Percentiles rank a stretch among this genome's conserved stretches.
These are phyloP conservation scores for Phanerochaete sordida DNA, from an alignment of 768 basidiomycete species.

Conservation along the genomic window DNA sequence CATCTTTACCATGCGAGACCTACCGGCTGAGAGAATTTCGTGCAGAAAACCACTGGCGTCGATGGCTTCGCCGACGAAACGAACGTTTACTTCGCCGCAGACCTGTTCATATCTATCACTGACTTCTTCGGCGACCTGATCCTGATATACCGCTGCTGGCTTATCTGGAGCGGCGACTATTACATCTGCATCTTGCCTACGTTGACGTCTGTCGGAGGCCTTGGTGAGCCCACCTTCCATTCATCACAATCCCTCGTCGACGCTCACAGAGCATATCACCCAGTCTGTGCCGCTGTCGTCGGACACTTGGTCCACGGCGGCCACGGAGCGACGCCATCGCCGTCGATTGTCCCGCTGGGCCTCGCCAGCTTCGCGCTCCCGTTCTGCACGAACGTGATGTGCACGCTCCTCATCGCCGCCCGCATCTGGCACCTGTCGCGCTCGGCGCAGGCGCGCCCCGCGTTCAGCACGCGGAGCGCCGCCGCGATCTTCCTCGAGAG, in stretches of 20 bases:
- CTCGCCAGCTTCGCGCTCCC: conserved; percentile 36
- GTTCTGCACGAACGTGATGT: conserved; percentile 37
- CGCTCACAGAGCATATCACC: no score
- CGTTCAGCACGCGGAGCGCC: not conserved
- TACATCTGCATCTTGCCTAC: conserved; percentile 32
- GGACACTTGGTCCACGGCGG: conserved; percentile 28
- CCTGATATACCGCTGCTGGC: conserved; percentile 41
- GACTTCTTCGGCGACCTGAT: conserved; percentile 34
- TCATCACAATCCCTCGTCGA: not conserved
- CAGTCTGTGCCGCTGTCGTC: conserved; percentile 21
- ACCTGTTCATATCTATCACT: conserved; percentile 33
- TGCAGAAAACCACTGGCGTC: conserved; percentile 29
- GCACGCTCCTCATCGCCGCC: conserved; percentile 37
- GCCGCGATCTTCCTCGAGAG: conserved; percentile 34
- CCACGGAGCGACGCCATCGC: conserved; percentile 32
- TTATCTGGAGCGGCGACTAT: conserved; percentile 35
- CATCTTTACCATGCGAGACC: no score
- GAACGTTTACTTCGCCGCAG: conserved; percentile 27
- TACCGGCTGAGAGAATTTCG: no score
- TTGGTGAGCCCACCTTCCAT: conserved; percentile 26
- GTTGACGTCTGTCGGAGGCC: conserved; percentile 29
- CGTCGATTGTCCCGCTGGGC: conserved; percentile 31
- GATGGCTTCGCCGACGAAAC: conserved; percentile 29
- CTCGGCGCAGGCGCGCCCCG: not conserved
- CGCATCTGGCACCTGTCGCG: conserved; percentile 34